phyloP scores from a whole-genome alignment of 495 filamentous ascomycete species.

The Penicillium desertorum region DNA sequence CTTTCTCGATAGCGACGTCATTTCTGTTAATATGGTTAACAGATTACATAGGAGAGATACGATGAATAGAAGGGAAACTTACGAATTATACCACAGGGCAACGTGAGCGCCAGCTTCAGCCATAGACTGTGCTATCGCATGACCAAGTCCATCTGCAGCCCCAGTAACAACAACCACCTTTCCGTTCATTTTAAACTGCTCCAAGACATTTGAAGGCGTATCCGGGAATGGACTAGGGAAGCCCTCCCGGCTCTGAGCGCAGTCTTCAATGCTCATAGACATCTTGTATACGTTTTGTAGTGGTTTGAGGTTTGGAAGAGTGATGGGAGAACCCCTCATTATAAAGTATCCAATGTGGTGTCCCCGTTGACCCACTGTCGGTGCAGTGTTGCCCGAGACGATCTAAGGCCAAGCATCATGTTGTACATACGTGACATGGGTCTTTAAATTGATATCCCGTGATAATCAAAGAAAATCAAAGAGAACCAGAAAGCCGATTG shows the following conservation, averaged over 20 bases:
- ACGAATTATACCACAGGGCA: conserved; percentile 45
- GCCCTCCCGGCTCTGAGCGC: conserved; percentile 33
- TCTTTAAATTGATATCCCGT: no score
- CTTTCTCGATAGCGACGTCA: conserved; percentile 34
- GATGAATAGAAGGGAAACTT: conserved; percentile 12
- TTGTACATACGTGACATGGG: no score
- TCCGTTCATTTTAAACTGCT: conserved; percentile 43
- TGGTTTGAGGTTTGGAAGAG: not conserved
- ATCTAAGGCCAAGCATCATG: no score
- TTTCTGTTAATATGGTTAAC: conserved; percentile 24
- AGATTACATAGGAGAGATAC: not conserved
- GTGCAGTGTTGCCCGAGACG: conserved; percentile 6
- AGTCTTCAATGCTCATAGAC: conserved; percentile 50
- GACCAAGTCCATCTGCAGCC: conserved; percentile 39
- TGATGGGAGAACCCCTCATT: not conserved
- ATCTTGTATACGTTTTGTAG: conserved; percentile 30
- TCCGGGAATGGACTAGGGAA: conserved; percentile 42
- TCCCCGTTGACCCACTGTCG: conserved; percentile 5
- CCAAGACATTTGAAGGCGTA: conserved; percentile 44
- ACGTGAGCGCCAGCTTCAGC: conserved; percentile 36
- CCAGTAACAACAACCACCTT: conserved; percentile 41
- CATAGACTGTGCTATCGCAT: conserved; percentile 37
- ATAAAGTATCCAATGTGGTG: not conserved
- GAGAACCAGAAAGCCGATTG: no score
- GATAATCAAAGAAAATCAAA: no score